Conservation (phyloP, 2,329 filamentous ascomycete species). For the Fusarium zealandicum region DNA sequence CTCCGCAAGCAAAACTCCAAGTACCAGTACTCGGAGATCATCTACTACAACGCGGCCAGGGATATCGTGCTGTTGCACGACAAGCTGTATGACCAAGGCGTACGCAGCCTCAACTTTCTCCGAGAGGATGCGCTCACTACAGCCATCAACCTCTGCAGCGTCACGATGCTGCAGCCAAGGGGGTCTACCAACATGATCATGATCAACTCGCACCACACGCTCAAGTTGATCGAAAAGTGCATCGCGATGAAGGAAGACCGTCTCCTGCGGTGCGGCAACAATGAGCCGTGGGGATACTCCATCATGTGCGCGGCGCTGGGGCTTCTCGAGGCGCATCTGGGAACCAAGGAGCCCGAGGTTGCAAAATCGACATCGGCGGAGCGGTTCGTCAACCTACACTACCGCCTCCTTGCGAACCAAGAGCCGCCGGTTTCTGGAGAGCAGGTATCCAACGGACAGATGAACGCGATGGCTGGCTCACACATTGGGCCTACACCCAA, state of each 20-base stretch:
- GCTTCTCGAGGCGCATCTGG: slow-evolving; percentile 65
- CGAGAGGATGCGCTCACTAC: slow-evolving; percentile 67
- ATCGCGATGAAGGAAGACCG: slow-evolving; percentile 67
- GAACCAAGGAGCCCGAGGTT: slow-evolving; percentile 61
- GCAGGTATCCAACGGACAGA: slow-evolving; percentile 34
- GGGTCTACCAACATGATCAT: slow-evolving; percentile 68
- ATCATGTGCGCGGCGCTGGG: slow-evolving; percentile 69
- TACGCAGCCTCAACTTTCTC: slow-evolving; percentile 66
- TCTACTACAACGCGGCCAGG: slow-evolving; percentile 68
- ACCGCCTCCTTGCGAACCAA: slow-evolving; percentile 63
- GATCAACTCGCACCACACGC: slow-evolving; percentile 66
- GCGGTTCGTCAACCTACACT: slow-evolving; percentile 65
- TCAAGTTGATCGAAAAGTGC: slow-evolving; percentile 68
- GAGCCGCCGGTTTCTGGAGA: slow-evolving; percentile 52
- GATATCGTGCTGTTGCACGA: slow-evolving; percentile 69
- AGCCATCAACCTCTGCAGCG: slow-evolving; percentile 67
- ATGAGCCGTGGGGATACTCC: slow-evolving; percentile 69
- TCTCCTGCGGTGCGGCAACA: slow-evolving; percentile 67
- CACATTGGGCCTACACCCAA: slow-evolving; percentile 42
- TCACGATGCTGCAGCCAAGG: slow-evolving; percentile 66
- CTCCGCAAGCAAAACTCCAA: slow-evolving; percentile 66
- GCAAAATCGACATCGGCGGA: slow-evolving; percentile 67
- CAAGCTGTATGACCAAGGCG: slow-evolving; percentile 64
- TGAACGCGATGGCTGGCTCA: slow-evolving; percentile 35
- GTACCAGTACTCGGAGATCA: slow-evolving; percentile 68